phyloP scores from a whole-genome alignment of 2,329 filamentous ascomycete genomes.

The Didymosphaeria variabile region DNA sequence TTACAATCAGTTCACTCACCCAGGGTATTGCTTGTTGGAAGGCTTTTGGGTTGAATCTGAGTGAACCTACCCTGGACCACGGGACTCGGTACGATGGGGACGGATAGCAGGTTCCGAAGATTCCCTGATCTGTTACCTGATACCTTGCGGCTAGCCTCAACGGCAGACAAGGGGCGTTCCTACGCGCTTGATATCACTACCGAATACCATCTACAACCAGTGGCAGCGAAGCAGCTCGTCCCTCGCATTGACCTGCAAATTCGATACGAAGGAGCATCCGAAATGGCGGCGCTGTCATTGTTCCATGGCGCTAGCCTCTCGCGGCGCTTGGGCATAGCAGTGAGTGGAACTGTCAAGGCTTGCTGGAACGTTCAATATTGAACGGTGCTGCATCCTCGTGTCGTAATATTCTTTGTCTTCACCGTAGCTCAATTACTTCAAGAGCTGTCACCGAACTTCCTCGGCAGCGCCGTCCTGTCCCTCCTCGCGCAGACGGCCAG shows the following conservation, averaged over 20 bases:
- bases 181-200: neutral
- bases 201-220: neutral
- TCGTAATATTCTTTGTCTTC: neutral
- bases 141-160: no score
- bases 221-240: neutral
- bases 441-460: neutral
- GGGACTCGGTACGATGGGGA: no score
- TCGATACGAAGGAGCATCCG: neutral
- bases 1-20: no score
- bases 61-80: no score
- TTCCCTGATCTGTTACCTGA: no score
- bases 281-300: neutral
- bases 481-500: neutral
- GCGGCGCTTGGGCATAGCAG: neutral
- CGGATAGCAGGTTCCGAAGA: no score
- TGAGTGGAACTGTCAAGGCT: neutral
- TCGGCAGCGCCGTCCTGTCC: neutral
- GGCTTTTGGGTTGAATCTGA: no score
- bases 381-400: neutral
- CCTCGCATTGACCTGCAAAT: neutral
- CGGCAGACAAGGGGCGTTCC: no score
- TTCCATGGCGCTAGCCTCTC: neutral
- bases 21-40: no score
- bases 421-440: neutral
- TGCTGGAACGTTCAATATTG: neutral